Conservation (phyloP, 768 basidiomycete species). For the Hydnum rufescens region DNA sequence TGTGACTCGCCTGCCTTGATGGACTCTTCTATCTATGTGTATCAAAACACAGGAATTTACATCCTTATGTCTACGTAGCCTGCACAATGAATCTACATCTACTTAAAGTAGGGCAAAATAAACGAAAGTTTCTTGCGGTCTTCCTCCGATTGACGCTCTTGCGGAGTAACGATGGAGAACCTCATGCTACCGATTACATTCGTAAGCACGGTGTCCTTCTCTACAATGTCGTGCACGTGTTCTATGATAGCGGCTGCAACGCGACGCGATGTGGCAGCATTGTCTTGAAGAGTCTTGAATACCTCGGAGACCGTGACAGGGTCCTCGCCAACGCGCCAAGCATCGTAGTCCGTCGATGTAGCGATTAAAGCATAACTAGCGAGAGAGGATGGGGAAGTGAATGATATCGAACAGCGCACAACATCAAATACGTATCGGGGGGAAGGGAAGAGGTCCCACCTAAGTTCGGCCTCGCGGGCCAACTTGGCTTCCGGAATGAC, state of each 20-base stretch:
- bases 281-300: conserved; percentile 66
- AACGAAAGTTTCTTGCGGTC: conserved; percentile 51
- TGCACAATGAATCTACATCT: neutral
- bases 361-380: conserved; percentile 78
- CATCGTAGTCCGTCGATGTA: conserved; percentile 86
- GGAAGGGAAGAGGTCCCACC: conserved; percentile 26
- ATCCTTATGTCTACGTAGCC: neutral
- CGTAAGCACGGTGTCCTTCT: conserved; percentile 34
- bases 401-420: neutral
- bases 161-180: conserved; percentile 59
- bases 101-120: conserved; percentile 58
- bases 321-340: conserved; percentile 66
- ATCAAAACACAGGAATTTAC: neutral
- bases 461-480: conserved; percentile 84
- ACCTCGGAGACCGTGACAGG: conserved; percentile 84
- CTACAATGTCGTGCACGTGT: conserved; percentile 40
- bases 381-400: neutral
- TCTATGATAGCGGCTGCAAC: conserved; percentile 52
- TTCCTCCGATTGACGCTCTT: conserved; percentile 29
- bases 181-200: conserved; percentile 71
- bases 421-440: neutral
- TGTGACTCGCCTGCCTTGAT: neutral
- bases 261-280: conserved; percentile 69
- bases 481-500: conserved; percentile 94
- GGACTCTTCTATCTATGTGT: neutral